A percentile compares a stretch with the other conserved stretches of the same genome.
phyloP scores from a whole-genome alignment of 31 red algal genomes.

The Asparagopsis taxiformis region DNA sequence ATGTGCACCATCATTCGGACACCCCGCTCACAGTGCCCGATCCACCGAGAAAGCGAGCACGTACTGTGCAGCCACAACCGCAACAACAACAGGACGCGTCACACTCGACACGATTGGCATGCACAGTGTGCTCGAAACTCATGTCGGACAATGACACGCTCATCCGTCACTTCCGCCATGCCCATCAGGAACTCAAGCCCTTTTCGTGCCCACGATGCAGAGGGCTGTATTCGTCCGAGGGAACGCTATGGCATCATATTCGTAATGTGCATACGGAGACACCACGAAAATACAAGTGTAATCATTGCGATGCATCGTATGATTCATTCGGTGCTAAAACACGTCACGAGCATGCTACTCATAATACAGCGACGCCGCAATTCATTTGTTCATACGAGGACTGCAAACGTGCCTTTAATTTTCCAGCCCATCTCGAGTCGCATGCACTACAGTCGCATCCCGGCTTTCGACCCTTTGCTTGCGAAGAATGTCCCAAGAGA shows the following conservation, averaged over 20 bases:
- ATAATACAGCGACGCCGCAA: background rate
- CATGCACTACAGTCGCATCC: slow-evolving; percentile 26
- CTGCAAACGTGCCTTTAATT: slow-evolving; percentile 24
- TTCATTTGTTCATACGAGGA: slow-evolving; percentile 18
- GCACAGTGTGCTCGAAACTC: slow-evolving; percentile 31
- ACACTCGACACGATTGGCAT: slow-evolving; percentile 7
- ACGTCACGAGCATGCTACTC: slow-evolving; percentile 32
- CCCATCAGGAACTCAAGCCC: slow-evolving; percentile 59
- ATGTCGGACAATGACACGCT: slow-evolving; percentile 36
- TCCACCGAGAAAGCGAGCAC: background rate
- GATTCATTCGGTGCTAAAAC: slow-evolving; percentile 48
- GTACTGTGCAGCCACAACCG: background rate
- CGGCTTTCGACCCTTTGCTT: slow-evolving; percentile 32
- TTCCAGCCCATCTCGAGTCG: slow-evolving; percentile 40
- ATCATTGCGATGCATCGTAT: slow-evolving; percentile 43
- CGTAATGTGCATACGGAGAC: slow-evolving; percentile 48
- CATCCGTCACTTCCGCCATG: slow-evolving; percentile 52
- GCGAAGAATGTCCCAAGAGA: slow-evolving; percentile 29
- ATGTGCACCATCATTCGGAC: background rate
- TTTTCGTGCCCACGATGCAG: slow-evolving; percentile 37
- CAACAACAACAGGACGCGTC: background rate
- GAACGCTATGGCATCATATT: slow-evolving; percentile 38
- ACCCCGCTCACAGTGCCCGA: background rate
- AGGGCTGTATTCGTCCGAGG: slow-evolving; percentile 39
- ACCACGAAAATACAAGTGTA: slow-evolving; percentile 39